These are phyloP conservation scores for Trichoderma aggressivum DNA, from an alignment of 2,329 filamentous ascomycete species.

Conservation along the genomic window DNA sequence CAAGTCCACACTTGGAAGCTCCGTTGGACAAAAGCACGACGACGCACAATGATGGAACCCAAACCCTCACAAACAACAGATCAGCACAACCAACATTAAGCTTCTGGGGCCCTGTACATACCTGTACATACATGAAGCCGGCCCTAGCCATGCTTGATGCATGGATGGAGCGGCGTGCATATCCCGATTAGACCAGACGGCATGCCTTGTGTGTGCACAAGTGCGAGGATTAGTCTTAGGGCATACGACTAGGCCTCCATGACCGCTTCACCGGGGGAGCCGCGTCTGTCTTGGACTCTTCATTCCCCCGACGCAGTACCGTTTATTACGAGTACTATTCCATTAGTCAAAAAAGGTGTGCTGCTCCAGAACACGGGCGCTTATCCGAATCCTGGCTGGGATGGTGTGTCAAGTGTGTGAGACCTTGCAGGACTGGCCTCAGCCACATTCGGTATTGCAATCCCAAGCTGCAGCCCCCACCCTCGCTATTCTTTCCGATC, in stretches of 20 bases:
- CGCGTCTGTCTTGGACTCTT: not conserved
- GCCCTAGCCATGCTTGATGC: slow-evolving; percentile 4
- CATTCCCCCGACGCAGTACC: not conserved
- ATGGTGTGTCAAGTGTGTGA: not conserved
- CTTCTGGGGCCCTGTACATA: slow-evolving; percentile 4
- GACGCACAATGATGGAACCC: not conserved
- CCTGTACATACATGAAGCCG: not conserved
- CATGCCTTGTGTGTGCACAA: slow-evolving; percentile 2
- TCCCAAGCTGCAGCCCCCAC: slow-evolving; percentile 18
- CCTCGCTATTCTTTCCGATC: slow-evolving; percentile 19
- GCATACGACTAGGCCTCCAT: not conserved
- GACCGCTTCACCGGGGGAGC: not conserved
- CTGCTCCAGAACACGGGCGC: not conserved
- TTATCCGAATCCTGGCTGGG: slow-evolving; percentile 1
- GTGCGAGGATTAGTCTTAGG: not conserved
- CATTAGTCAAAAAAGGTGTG: not conserved
- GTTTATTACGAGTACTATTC: not conserved
- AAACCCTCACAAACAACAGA: not conserved
- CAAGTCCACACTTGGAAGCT: not conserved
- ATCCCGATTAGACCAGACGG: not conserved
- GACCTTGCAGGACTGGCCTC: not conserved
- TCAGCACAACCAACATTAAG: slow-evolving; percentile 13
- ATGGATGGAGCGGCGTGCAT: slow-evolving; percentile 11
- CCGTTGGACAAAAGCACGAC: not conserved
- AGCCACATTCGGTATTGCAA: slow-evolving; percentile 18